These are phyloP conservation scores for Neurospora tetrasperma DNA, from an alignment of 495 filamentous ascomycete genomes.

Conservation along the genomic window DNA sequence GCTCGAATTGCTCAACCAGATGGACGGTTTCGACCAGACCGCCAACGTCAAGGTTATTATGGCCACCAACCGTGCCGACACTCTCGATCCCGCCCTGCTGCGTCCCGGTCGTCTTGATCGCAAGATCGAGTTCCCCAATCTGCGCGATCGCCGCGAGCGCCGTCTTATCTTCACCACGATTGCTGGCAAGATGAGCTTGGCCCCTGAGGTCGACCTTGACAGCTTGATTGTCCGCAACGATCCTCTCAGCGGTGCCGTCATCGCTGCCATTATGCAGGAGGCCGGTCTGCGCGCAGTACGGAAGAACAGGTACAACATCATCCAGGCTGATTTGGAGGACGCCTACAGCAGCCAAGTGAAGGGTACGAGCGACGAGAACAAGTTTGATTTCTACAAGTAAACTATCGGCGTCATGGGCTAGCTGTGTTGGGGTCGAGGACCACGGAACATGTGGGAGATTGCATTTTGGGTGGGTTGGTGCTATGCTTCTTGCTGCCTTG, in stretches of 20 bases:
- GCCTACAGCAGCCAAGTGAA: conserved; percentile 94
- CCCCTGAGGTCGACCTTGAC: conserved; percentile 92
- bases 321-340: conserved; percentile 90
- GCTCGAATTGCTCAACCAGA: conserved; percentile 94
- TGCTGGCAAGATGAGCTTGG: conserved; percentile 89
- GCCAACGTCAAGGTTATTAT: conserved; percentile 99
- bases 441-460: neutral
- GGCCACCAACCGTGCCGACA: conserved; percentile 97
- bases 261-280: conserved; percentile 99
- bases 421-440: neutral
- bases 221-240: conserved; percentile 93
- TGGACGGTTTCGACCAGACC: conserved; percentile 98
- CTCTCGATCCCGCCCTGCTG: conserved; percentile 85
- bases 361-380: conserved; percentile 67
- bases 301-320: conserved; percentile 98
- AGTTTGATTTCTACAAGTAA: conserved; percentile 63
- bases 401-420: neutral
- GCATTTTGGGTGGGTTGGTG: neutral
- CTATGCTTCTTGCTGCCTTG: neutral
- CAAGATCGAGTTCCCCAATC: conserved; percentile 94
- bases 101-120: conserved; percentile 91
- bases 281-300: conserved; percentile 88
- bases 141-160: conserved; percentile 85
- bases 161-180: conserved; percentile 95
- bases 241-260: conserved; percentile 86